Evolutionary conservation across 2,329 filamentous ascomycete genomes (phyloP).

Genomic region (Claviceps paspali): DNA sequence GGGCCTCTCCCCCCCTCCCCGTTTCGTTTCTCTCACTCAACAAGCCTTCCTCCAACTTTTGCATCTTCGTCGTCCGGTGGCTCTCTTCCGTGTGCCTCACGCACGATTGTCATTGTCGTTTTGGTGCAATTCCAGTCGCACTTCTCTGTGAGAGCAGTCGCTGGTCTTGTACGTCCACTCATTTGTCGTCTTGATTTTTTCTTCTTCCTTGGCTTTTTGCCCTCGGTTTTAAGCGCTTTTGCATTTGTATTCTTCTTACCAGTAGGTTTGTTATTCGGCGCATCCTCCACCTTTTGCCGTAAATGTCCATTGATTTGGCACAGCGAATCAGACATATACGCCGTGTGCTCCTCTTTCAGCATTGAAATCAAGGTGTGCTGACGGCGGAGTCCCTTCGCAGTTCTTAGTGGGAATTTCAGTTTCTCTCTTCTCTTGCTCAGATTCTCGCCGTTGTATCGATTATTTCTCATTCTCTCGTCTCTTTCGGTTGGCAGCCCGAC

Average conservation of each 20-base stretch:
- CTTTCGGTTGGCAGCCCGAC: not conserved
- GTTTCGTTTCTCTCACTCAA: constrained; percentile 5
- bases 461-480: not conserved
- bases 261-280: constrained; percentile 2
- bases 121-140: constrained; percentile 43
- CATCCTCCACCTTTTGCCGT: not conserved
- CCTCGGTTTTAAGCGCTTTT: constrained; percentile 6
- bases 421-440: not conserved
- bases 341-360: no score
- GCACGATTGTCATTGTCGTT: constrained; percentile 4
- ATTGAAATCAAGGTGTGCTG: no score
- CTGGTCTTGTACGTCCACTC: constrained; percentile 49
- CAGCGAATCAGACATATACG: not conserved
- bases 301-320: not conserved
- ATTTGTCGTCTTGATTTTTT: constrained; percentile 23
- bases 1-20: constrained; percentile 5
- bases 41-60: constrained; percentile 4
- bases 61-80: constrained; percentile 5
- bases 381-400: not conserved
- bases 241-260: constrained; percentile 5
- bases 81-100: constrained; percentile 3
- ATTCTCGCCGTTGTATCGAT: not conserved
- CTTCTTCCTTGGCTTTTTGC: constrained; percentile 11
- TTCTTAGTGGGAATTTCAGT: not conserved
- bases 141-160: constrained; percentile 31